Evolutionary conservation across 1,139 yeast genomes (phyloP), one percentile per base, ranked within the genome.

Genomic region (Scheffersomyces titani): DNA sequence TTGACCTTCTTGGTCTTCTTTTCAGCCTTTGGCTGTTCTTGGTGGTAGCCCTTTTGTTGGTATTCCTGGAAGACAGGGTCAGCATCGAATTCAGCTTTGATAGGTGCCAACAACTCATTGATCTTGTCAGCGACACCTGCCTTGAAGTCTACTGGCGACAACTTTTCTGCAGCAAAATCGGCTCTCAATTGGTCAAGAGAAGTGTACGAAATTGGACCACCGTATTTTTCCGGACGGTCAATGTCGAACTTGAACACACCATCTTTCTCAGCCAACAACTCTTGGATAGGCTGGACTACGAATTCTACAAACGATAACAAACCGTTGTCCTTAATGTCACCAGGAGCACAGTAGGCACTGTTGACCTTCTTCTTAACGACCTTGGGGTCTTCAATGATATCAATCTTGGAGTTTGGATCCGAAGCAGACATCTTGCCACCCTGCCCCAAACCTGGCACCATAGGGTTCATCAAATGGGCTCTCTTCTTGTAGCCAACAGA

Each of bases 341-440:
- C 98, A 44, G 98, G 97, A 21, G 97, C 93, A 77, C 98, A 96
- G 81, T 84, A 94, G 3, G 99, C 99, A 70, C 90, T 85, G 67
- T 86, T 86, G 67, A 96, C 86, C 84, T 96, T 96, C 87, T 93
- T 93, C 76, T 87, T 89, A 57, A 96, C 94, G 49, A 78, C 75
- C 70, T 90, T 90, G 62, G 97, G 97, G 53, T 89, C 94, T 73
- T 96, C 99, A 62, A 93, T 77, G 52, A 96, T 74, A 70, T 94
- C 99, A 61, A 94, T 92, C 78, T 96, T 96, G 57, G 98, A 92
- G 80, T 92, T 94, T 65, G 99, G 98, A 77, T 94, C 99, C 36
- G 97, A 91, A 0, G 99, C 98, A 69, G 98, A 92, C 99, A 96
- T 96, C 73, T 96, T 96, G 66, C 96, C 99, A 66, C 98, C 98